These are phyloP conservation scores for Debaryomyces udenii DNA, from an alignment of 1,139 yeast species.

Conservation along the genomic window DNA sequence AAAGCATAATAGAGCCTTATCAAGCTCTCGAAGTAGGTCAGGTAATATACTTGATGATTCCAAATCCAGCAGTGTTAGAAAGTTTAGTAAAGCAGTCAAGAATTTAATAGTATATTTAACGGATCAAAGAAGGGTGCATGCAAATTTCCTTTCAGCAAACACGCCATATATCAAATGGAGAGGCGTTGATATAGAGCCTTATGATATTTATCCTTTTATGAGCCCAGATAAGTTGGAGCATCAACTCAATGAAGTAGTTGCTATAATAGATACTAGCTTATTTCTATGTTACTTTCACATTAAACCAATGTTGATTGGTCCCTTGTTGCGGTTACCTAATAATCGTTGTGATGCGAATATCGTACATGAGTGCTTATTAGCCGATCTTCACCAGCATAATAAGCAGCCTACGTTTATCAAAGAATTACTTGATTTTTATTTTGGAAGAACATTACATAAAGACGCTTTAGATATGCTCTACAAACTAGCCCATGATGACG, in stretches of 20 bases:
- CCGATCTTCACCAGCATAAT: constrained; percentile 29
- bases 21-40: constrained; percentile 15
- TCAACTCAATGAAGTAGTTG: constrained; percentile 35
- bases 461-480: constrained; percentile 67
- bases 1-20: constrained; percentile 10
- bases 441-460: constrained; percentile 60
- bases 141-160: constrained; percentile 36
- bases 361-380: constrained; percentile 58
- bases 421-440: constrained; percentile 82
- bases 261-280: constrained; percentile 70
- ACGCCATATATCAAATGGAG: constrained; percentile 45
- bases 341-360: constrained; percentile 71
- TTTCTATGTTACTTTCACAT: constrained; percentile 72
- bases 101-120: constrained; percentile 59
- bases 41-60: constrained; percentile 9
- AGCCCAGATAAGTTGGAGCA: constrained; percentile 11
- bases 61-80: constrained; percentile 28
- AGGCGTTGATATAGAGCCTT: constrained; percentile 42
- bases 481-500: constrained; percentile 34
- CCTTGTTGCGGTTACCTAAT: constrained; percentile 70
- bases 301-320: constrained; percentile 76
- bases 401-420: constrained; percentile 54
- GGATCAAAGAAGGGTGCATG: constrained; percentile 54
- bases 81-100: constrained; percentile 48
- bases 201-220: constrained; percentile 38